Evolutionary conservation across 208 protist genomes (phyloP), one percentile per base, ranked within the genome.

Genomic region (Crithidia mellificae): DNA sequence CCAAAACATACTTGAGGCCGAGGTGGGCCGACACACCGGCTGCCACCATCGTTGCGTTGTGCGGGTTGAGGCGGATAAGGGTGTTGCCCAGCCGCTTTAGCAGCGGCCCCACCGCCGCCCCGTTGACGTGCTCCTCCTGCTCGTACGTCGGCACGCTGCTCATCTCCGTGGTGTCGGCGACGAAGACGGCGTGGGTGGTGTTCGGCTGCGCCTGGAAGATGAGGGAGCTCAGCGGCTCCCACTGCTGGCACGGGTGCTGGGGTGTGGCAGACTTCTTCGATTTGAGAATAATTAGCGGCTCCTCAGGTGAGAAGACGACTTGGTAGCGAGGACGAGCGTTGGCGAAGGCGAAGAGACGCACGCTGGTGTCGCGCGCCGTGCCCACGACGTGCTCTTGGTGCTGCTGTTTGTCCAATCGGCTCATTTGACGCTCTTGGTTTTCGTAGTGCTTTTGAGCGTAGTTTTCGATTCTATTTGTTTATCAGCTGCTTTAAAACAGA

Each of bases 341-440:
- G 24, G 85, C 62, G 52, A 93, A 95, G 44, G 85, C 87, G 63
- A 89, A 95, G 38, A 93, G 74, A 6, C 84, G 85, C 38, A 88
- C 84, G 24, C 70, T 68, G 27, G 55, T 69, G 62, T 93, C 90
- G 36, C 77, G 77, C 7, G 66, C 55, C 1, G 84, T 93, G 57
- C 90, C 85, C 2, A 92, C 58, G 9, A 92, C 73, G 29, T 70
- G 52, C 54, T 83, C 74, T 57, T 80, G 83, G 56, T 92, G 80
- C 2, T 80, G 63, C 25, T 79, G 74, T 75, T 93, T 95, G 46
- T 95, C 90, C 15, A 69, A 12, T 14, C 85, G 80, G 62, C 85
- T 92, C 87, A 92, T 92, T n/a, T 41, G 20, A 4, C 41, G 41
- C 41, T 6, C 14, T 50, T 19, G 0, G 1, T 27, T n/a, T 59